Percentiles rank a stretch among this genome's conserved stretches.
Evolutionary conservation across 495 filamentous ascomycete species (phyloP).

Genomic region (Hyaloscypha hepaticicola): DNA sequence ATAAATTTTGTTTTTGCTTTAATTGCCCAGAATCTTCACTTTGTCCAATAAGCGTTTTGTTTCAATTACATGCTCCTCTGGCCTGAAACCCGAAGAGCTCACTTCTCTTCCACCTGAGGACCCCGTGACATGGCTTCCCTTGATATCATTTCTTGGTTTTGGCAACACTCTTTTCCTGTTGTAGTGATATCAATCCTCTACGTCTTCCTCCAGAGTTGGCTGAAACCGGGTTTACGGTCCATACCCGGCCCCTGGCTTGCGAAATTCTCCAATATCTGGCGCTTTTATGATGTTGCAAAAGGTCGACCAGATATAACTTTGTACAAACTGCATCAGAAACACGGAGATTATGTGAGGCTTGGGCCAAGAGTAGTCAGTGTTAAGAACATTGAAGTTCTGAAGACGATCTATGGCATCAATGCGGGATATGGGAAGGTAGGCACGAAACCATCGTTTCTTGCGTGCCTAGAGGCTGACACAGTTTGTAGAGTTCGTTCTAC

Average conservation of each 20-base stretch:
- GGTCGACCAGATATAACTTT: background rate
- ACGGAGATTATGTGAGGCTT: conserved; percentile 53
- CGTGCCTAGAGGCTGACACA: background rate
- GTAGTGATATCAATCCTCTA: background rate
- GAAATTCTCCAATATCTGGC: conserved; percentile 13
- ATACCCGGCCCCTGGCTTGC: conserved; percentile 15
- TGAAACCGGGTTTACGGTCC: background rate
- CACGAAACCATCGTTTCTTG: background rate
- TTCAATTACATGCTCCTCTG: too few relatives aligned
- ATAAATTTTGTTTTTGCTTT: too few relatives aligned
- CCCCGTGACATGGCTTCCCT: background rate
- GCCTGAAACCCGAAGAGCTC: too few relatives aligned
- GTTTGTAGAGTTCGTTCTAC: conserved; percentile 9
- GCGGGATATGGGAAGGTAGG: background rate
- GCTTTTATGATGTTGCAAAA: background rate
- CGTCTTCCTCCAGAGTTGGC: background rate
- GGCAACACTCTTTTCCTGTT: background rate
- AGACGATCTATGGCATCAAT: conserved; percentile 39
- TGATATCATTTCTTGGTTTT: background rate
- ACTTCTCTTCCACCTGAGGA: too few relatives aligned
- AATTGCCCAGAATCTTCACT: too few relatives aligned
- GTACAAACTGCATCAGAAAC: conserved; percentile 44
- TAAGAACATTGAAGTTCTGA: conserved; percentile 41
- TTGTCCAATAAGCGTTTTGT: too few relatives aligned
- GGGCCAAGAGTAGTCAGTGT: conserved; percentile 56